A percentile compares a stretch with the other conserved stretches of the same genome.
Conservation (phyloP, 2,329 filamentous ascomycete species). For the Botryosphaeria dothidea region DNA sequence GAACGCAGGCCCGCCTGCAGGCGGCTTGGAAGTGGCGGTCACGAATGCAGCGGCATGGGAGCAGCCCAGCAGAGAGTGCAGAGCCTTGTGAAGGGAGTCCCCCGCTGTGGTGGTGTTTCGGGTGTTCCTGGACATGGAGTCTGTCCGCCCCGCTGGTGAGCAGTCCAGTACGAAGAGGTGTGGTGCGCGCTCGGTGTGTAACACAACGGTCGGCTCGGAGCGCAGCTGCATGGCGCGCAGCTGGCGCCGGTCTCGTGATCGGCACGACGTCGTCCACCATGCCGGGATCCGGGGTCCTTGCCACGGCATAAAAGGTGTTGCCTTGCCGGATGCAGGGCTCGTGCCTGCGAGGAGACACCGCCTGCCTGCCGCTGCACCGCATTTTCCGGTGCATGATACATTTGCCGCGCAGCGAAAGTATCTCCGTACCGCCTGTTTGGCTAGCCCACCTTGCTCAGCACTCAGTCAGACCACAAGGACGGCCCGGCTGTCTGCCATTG, state of each 20-base stretch:
- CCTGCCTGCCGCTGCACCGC: neutral
- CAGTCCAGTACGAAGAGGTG: neutral
- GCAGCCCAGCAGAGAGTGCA: neutral
- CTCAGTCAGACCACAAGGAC: neutral
- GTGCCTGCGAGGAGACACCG: neutral
- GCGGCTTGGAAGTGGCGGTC: neutral
- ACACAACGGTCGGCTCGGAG: conserved; percentile 1
- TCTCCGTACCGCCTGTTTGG: neutral
- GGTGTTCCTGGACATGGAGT: neutral
- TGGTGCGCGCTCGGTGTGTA: neutral
- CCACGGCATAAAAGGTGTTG: neutral
- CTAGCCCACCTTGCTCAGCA: neutral
- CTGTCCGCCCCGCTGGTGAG: neutral
- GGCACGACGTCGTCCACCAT: neutral
- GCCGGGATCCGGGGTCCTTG: neutral
- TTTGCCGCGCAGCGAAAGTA: neutral
- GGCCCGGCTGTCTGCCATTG: neutral
- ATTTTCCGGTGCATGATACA: neutral
- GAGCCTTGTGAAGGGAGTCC: neutral
- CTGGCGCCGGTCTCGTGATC: neutral
- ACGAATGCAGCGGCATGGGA: neutral
- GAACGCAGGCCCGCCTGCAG: neutral
- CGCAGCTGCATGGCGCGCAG: conserved; percentile 2
- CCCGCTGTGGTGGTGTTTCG: neutral
- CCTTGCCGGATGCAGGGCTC: neutral